Evolutionary conservation across 192 early-diverging fungal genomes (phyloP).

Genomic region (Rhizoclosmatium sp.): DNA sequence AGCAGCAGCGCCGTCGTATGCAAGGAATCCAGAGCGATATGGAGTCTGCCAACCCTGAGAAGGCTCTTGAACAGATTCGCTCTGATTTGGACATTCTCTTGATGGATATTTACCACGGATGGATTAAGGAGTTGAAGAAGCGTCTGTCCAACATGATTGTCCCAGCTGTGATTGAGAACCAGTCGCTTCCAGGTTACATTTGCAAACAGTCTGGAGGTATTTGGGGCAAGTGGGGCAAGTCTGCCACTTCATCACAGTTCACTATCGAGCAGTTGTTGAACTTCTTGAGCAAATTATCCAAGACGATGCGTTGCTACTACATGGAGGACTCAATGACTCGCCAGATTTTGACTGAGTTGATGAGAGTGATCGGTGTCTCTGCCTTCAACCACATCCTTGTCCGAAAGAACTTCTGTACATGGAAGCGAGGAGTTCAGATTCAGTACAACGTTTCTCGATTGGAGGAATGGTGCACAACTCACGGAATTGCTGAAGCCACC

Average conservation of each 20-base stretch:
- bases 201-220: constrained; percentile 89
- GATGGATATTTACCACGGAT: constrained; percentile 95
- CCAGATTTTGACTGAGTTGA: constrained; percentile 93
- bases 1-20: constrained; percentile 60
- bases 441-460: constrained; percentile 98
- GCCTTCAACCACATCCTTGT: constrained; percentile 98
- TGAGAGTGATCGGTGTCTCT: constrained; percentile 93
- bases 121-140: constrained; percentile 98
- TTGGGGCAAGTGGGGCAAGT: constrained; percentile 88
- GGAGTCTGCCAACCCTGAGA: constrained; percentile 63
- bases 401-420: constrained; percentile 98
- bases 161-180: constrained; percentile 95
- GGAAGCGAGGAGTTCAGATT: constrained; percentile 98
- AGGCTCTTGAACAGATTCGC: constrained; percentile 84
- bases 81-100: constrained; percentile 90
- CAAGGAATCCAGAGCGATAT: constrained; percentile 29
- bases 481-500: constrained; percentile 85
- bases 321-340: constrained; percentile 90
- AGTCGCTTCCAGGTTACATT: constrained; percentile 93
- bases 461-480: constrained; percentile 99
- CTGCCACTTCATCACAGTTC: constrained; percentile 77
- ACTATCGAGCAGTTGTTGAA: constrained; percentile 95
- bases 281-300: constrained; percentile 93
- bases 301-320: constrained; percentile 97
- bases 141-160: constrained; percentile 93